Conservation (phyloP, 352 stramenopile genomes). For the Phytophthora pistaciae region DNA sequence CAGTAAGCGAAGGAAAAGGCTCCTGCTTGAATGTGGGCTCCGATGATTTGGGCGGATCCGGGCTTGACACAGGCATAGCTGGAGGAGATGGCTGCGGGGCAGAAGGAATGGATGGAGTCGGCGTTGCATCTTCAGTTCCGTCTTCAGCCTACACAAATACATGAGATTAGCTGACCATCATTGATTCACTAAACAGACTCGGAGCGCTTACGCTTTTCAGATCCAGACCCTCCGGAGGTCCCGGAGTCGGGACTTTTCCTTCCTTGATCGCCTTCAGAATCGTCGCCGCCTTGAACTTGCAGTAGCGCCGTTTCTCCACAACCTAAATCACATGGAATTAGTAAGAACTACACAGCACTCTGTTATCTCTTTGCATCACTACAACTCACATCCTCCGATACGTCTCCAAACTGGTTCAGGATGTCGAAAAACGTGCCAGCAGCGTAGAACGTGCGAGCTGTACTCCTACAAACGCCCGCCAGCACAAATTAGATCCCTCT, state of each 20-base stretch:
- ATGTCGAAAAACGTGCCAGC: conserved; percentile 97
- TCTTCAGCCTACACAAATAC: conserved; percentile 24
- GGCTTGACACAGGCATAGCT: conserved; percentile 7
- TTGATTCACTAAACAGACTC: not conserved
- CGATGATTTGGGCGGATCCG: conserved; percentile 8
- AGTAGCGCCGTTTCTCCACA: conserved; percentile 93
- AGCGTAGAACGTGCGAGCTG: conserved; percentile 96
- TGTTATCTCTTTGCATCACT: not conserved
- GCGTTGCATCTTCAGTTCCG: conserved; percentile 9
- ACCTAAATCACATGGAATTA: conserved; percentile 45
- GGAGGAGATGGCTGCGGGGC: conserved; percentile 27
- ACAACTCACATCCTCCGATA: conserved; percentile 75
- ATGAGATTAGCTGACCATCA: conserved; percentile 5
- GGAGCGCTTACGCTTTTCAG: conserved; percentile 40
- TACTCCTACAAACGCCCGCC: conserved; percentile 66
- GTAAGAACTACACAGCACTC: too few relatives aligned
- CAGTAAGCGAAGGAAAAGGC: conserved; percentile 65
- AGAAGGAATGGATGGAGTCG: conserved; percentile 8
- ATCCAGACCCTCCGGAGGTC: conserved; percentile 67
- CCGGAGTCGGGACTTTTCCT: conserved; percentile 82
- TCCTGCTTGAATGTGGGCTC: conserved; percentile 9
- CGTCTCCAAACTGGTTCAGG: conserved; percentile 94
- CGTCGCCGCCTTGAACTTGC: conserved; percentile 96
- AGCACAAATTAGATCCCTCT: conserved; percentile 8
- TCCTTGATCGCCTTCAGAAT: conserved; percentile 97